phyloP scores from a whole-genome alignment of 441 rosid species.

The Codiaeum variegatum region DNA sequence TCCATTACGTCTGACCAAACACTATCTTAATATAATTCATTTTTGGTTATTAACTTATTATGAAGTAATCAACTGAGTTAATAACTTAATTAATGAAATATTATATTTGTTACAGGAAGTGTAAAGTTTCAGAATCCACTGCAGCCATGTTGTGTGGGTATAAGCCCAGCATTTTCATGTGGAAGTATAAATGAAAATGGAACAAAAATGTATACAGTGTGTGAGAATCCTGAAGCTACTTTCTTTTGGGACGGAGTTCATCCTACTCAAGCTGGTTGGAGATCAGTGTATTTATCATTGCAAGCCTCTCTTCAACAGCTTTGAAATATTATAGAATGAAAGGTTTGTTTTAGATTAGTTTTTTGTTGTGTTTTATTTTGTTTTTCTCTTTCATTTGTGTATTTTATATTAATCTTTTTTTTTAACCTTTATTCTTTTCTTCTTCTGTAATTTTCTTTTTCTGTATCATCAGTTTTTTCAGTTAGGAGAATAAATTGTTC shows the following conservation, averaged over 20 bases:
- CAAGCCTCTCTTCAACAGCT: conserved; percentile 31
- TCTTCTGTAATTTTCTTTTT: neutral
- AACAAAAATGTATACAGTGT: conserved; percentile 40
- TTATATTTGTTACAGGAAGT: conserved; percentile 35
- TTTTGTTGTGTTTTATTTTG: neutral
- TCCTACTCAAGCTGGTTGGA: conserved; percentile 64
- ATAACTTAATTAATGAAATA: no score
- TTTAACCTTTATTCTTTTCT: neutral
- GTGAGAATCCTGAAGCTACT: conserved; percentile 42
- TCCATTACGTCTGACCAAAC: no score
- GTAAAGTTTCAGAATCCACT: conserved; percentile 46
- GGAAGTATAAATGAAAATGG: conserved; percentile 47
- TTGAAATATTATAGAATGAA: neutral
- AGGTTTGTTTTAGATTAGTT: no score
- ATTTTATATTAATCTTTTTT: neutral
- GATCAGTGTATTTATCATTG: conserved; percentile 34
- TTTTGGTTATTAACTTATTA: no score
- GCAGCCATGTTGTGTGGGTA: conserved; percentile 63
- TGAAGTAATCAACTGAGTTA: no score
- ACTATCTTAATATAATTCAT: no score
- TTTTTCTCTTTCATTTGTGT: neutral
- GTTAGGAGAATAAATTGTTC: neutral
- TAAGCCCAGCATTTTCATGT: conserved; percentile 32
- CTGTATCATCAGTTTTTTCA: neutral
- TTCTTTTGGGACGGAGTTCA: conserved; percentile 82